These are phyloP conservation scores for Corynespora cassiicola DNA, from an alignment of 2,329 filamentous ascomycete genomes.

Conservation along the genomic window DNA sequence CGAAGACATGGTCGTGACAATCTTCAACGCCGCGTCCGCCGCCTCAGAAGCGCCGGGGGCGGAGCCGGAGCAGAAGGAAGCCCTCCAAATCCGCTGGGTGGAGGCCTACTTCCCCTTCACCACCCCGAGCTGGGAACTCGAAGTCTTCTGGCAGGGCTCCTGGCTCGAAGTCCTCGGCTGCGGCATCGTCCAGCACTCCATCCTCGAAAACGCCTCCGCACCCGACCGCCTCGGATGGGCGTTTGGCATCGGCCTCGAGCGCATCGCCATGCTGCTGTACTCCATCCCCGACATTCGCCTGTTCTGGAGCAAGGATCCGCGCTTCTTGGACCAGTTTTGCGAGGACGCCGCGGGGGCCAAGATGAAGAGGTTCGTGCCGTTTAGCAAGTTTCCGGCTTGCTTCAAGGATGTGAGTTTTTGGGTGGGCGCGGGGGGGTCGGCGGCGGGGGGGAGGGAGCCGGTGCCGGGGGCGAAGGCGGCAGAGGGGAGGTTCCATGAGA, in stretches of 20 bases:
- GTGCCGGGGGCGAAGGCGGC: slow-evolving; percentile 5
- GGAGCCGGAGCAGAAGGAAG: slow-evolving; percentile 57
- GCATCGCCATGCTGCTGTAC: slow-evolving; percentile 97
- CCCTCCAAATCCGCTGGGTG: slow-evolving; percentile 88
- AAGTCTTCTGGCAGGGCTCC: slow-evolving; percentile 91
- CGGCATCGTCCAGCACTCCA: slow-evolving; percentile 83
- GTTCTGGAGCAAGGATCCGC: slow-evolving; percentile 87
- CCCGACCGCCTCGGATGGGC: slow-evolving; percentile 86
- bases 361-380: slow-evolving; percentile 76
- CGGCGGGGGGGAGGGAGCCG: slow-evolving; percentile 24
- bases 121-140: slow-evolving; percentile 92
- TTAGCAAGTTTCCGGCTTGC: slow-evolving; percentile 89
- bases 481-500: slow-evolving; percentile 74
- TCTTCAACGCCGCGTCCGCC: slow-evolving; percentile 79
- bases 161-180: slow-evolving; percentile 98
- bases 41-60: slow-evolving; percentile 59
- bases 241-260: slow-evolving; percentile 91
- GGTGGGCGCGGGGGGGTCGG: slow-evolving; percentile 57
- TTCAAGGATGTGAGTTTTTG: slow-evolving; percentile 96
- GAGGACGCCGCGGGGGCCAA: slow-evolving; percentile 41
- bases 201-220: slow-evolving; percentile 79
- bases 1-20: slow-evolving; percentile 86
- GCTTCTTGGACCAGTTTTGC: slow-evolving; percentile 93
- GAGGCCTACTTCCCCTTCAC: slow-evolving; percentile 99
- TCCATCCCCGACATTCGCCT: slow-evolving; percentile 94